A percentile compares a stretch with the other conserved stretches of the same genome.
Conservation (phyloP, 371 early-diverging fungal species). For the Mortierella sp. region DNA sequence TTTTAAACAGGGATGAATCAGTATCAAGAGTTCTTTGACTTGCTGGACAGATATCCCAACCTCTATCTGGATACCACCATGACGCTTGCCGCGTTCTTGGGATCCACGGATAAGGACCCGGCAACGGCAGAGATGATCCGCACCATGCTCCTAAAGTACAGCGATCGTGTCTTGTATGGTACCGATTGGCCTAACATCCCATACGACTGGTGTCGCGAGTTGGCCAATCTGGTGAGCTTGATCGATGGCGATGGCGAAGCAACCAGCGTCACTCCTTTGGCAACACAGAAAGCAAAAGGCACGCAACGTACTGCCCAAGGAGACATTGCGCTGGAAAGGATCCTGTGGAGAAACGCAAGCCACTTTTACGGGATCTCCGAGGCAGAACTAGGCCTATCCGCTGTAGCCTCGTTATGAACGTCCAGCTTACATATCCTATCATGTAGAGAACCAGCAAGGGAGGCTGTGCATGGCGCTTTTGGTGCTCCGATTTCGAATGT, state of each 20-base stretch:
- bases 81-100: constrained; percentile 35
- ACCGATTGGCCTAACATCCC: constrained; percentile 56
- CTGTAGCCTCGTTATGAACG: too few species aligned
- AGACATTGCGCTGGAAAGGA: constrained; percentile 32
- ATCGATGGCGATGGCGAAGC: background rate
- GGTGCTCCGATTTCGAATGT: too few species aligned
- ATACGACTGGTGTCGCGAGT: constrained; percentile 53
- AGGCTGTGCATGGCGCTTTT: too few species aligned
- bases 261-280: too few species aligned
- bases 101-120: constrained; percentile 24
- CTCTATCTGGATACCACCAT: constrained; percentile 57
- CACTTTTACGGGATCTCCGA: constrained; percentile 43
- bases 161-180: constrained; percentile 52
- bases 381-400: constrained; percentile 19
- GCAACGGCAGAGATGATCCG: constrained; percentile 18
- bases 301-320: constrained; percentile 9
- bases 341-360: constrained; percentile 48
- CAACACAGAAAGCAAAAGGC: background rate
- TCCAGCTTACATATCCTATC: too few species aligned
- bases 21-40: constrained; percentile 48
- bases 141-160: constrained; percentile 32
- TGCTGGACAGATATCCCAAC: constrained; percentile 47
- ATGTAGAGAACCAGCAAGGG: too few species aligned
- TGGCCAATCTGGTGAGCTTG: constrained; percentile 37
- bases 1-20: constrained; percentile 40